Conservation (phyloP, 2,329 filamentous ascomycete species). For the Neodidymelliopsis sp. region DNA sequence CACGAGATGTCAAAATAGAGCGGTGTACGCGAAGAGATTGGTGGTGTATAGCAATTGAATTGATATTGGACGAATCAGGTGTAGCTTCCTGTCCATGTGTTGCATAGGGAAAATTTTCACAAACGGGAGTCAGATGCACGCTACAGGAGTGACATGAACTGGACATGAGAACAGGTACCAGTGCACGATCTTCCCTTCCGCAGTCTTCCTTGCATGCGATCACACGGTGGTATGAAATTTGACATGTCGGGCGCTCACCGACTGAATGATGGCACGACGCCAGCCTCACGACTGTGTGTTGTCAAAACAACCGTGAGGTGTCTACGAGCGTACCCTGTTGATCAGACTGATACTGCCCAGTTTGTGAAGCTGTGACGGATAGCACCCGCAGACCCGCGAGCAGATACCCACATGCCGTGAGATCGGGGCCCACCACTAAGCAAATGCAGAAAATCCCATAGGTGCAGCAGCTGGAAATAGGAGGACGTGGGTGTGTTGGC, state of each 20-base stretch:
- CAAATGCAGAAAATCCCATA: conserved; percentile 27
- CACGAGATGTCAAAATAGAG: conserved; percentile 34
- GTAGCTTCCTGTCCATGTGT: conserved; percentile 20
- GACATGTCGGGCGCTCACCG: conserved; percentile 14
- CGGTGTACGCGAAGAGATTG: conserved; percentile 35
- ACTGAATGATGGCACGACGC: conserved; percentile 12
- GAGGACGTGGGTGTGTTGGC: conserved; percentile 30
- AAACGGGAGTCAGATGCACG: conserved; percentile 18
- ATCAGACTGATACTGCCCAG: conserved; percentile 14
- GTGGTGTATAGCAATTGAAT: conserved; percentile 27
- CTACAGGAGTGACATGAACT: conserved; percentile 18
- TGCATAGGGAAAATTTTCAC: conserved; percentile 32
- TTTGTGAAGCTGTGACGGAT: conserved; percentile 27
- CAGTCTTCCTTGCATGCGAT: conserved; percentile 20
- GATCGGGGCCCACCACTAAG: conserved; percentile 10
- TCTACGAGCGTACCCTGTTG: conserved; percentile 19
- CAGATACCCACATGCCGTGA: conserved; percentile 29
- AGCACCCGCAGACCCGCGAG: conserved; percentile 22
- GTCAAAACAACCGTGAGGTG: conserved; percentile 10
- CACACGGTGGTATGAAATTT: conserved; percentile 15
- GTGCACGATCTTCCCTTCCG: conserved; percentile 3
- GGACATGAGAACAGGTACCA: conserved; percentile 6
- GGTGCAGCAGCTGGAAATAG: conserved; percentile 21
- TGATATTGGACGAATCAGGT: conserved; percentile 14
- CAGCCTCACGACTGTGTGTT: conserved; percentile 14